phyloP scores from a whole-genome alignment of 805 yeast species.

The Nakazawaea pomicola region DNA sequence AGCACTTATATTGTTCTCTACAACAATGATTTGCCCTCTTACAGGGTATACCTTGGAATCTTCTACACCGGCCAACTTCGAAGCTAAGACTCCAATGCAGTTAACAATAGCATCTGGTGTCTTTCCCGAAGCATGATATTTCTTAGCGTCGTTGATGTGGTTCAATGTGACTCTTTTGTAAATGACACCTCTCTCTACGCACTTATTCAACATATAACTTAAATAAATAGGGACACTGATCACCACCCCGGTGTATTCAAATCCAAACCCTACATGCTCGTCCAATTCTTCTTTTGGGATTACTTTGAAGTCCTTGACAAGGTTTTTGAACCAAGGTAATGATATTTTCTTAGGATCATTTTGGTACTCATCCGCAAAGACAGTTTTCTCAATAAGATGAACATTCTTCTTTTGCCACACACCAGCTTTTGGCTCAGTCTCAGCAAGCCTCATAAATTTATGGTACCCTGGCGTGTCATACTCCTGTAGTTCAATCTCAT shows the following conservation, averaged over 20 bases:
- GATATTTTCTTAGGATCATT: slow-evolving; percentile 13
- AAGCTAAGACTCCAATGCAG: slow-evolving; percentile 50
- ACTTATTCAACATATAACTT: slow-evolving; percentile 42
- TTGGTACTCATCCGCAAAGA: slow-evolving; percentile 22
- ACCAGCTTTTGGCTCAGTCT: slow-evolving; percentile 34
- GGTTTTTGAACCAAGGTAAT: slow-evolving; percentile 34
- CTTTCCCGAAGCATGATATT: slow-evolving; percentile 30
- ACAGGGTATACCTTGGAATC: slow-evolving; percentile 44
- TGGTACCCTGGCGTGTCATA: slow-evolving; percentile 46
- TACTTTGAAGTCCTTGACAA: slow-evolving; percentile 30
- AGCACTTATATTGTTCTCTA: slow-evolving; percentile 37
- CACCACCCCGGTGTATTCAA: slow-evolving; percentile 47
- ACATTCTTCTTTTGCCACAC: slow-evolving; percentile 24
- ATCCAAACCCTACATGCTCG: slow-evolving; percentile 32
- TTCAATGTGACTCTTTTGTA: slow-evolving; percentile 36
- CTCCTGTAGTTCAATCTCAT: slow-evolving; percentile 25
- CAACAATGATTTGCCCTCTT: slow-evolving; percentile 54
- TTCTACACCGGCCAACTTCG: slow-evolving; percentile 38
- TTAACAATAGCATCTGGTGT: slow-evolving; percentile 51
- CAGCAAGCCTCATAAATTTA: slow-evolving; percentile 37
- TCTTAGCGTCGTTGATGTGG: slow-evolving; percentile 44
- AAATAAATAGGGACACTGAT: slow-evolving; percentile 56
- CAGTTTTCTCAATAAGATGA: slow-evolving; percentile 18
- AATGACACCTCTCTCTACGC: slow-evolving; percentile 40
- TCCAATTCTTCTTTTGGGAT: slow-evolving; percentile 28